phyloP scores from a whole-genome alignment of 2,329 filamentous ascomycete genomes.

The Fusarium dlaminii region DNA sequence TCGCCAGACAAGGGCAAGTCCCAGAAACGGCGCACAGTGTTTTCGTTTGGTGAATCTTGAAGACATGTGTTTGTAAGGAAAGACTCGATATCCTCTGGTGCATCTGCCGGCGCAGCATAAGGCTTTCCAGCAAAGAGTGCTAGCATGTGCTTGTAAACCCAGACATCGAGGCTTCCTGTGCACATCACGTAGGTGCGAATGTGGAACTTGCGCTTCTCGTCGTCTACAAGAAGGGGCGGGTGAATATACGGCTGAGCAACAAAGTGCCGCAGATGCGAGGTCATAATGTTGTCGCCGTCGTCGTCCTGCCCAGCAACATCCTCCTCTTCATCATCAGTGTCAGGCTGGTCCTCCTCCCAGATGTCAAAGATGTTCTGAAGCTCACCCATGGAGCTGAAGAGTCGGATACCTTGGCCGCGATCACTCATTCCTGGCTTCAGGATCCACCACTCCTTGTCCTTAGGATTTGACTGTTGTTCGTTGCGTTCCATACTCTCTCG shows the following conservation, averaged over 20 bases:
- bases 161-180: slow-evolving; percentile 79
- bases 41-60: slow-evolving; percentile 69
- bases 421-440: slow-evolving; percentile 98
- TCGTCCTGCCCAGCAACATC: slow-evolving; percentile 51
- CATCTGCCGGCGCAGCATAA: slow-evolving; percentile 73
- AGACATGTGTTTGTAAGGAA: slow-evolving; percentile 97
- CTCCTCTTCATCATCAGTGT: slow-evolving; percentile 70
- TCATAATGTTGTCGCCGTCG: slow-evolving; percentile 70
- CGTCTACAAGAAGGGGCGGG: slow-evolving; percentile 75
- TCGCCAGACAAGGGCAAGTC: slow-evolving; percentile 59
- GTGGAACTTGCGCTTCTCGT: slow-evolving; percentile 86
- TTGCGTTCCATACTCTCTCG: slow-evolving; percentile 81
- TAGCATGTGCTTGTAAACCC: slow-evolving; percentile 91
- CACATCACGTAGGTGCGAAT: slow-evolving; percentile 91
- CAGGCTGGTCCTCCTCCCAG: slow-evolving; percentile 79
- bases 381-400: slow-evolving; percentile 87
- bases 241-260: slow-evolving; percentile 95
- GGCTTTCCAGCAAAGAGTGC: slow-evolving; percentile 85
- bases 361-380: slow-evolving; percentile 89
- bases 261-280: slow-evolving; percentile 94
- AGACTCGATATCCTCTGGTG: slow-evolving; percentile 65
- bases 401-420: slow-evolving; percentile 87
- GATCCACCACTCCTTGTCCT: slow-evolving; percentile 89
- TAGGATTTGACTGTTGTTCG: slow-evolving; percentile 39
- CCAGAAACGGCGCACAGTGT: slow-evolving; percentile 81